Percentiles rank a stretch among this genome's conserved stretches.
Evolutionary conservation across 2,329 filamentous ascomycete species (phyloP).

Genomic region (Epichloe elymi): DNA sequence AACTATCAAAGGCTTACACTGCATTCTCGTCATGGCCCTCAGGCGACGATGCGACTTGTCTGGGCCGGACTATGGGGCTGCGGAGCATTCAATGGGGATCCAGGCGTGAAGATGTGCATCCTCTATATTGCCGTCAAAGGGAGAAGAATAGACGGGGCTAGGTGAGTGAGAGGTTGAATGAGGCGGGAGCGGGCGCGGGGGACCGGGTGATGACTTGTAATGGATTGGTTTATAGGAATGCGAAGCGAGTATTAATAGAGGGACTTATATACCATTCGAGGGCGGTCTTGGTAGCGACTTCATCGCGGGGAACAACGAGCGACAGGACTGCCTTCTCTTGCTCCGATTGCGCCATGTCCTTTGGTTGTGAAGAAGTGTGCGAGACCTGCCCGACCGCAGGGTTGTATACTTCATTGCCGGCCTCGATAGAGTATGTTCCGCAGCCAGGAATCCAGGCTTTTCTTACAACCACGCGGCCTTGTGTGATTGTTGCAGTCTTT

Average conservation of each 20-base stretch:
- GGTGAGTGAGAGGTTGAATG: no score
- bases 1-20: conserved; percentile 16
- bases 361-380: no score
- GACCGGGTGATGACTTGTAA: neutral
- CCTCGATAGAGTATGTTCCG: conserved; percentile 19
- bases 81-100: conserved; percentile 22
- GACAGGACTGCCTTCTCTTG: no score
- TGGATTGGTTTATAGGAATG: no score
- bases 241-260: no score
- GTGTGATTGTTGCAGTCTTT: conserved; percentile 22
- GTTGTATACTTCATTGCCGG: conserved; percentile 18
- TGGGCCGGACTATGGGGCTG: conserved; percentile 22
- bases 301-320: no score
- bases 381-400: conserved; percentile 10
- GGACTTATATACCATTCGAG: no score
- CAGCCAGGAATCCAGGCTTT: conserved; percentile 18
- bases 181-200: no score
- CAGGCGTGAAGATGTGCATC: conserved; percentile 17
- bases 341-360: no score
- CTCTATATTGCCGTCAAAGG: conserved; percentile 18
- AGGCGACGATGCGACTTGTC: conserved; percentile 5
- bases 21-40: conserved; percentile 14
- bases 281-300: no score
- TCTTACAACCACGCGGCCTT: conserved; percentile 15
- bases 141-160: no score